A percentile compares a stretch with the other conserved stretches of the same genome.
These are phyloP conservation scores for Furcasterigmium sp. DNA, from an alignment of 2,329 filamentous ascomycete genomes.

Conservation along the genomic window DNA sequence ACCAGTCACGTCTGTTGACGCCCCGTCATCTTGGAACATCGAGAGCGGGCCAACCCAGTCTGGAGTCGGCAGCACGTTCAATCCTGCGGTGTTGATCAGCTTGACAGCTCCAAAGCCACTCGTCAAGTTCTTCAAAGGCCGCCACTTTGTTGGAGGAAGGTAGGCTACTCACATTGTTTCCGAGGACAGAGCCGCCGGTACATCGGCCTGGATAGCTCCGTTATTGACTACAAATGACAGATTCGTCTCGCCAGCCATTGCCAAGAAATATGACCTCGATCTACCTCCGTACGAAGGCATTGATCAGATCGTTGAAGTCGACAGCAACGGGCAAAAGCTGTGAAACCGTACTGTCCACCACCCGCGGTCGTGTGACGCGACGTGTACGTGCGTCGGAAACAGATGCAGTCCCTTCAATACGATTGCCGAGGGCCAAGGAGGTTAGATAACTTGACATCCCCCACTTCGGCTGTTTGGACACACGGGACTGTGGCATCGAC, in stretches of 20 bases:
- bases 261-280: constrained; percentile 81
- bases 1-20: constrained; percentile 84
- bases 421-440: background rate
- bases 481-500: constrained; percentile 52
- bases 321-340: constrained; percentile 43
- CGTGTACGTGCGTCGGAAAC: no score
- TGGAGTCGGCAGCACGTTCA: constrained; percentile 74
- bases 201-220: no score
- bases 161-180: constrained; percentile 28
- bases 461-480: constrained; percentile 54
- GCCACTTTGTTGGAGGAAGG: constrained; percentile 88
- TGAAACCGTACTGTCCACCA: no score
- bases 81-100: constrained; percentile 76
- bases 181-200: constrained; percentile 13
- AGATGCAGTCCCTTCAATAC: no score
- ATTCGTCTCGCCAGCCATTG: constrained; percentile 73
- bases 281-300: constrained; percentile 77
- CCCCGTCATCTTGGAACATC: constrained; percentile 92
- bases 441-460: constrained; percentile 48
- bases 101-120: constrained; percentile 91
- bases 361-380: no score
- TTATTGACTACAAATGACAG: constrained; percentile 33
- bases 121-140: constrained; percentile 74
- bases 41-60: constrained; percentile 74
- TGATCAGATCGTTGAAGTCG: constrained; percentile 83